A percentile compares a stretch with the other conserved stretches of the same genome.
Evolutionary conservation across 2,329 filamentous ascomycete species (phyloP).

Genomic region (Talaromyces sp.): DNA sequence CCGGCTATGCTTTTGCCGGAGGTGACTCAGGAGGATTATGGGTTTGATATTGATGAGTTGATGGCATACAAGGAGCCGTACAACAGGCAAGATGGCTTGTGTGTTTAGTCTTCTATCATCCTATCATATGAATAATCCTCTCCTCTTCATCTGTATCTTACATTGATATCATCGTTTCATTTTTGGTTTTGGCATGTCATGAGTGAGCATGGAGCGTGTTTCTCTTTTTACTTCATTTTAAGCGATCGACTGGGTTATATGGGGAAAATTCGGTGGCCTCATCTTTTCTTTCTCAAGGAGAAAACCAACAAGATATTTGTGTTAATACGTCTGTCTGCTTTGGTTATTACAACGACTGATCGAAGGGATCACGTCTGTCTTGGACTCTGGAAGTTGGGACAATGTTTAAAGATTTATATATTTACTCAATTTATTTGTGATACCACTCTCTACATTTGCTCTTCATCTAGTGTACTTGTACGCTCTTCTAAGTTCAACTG

Average conservation of each 20-base stretch:
- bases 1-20: constrained; percentile 34
- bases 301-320: neutral
- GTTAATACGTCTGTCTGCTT: neutral
- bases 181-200: constrained; percentile 1
- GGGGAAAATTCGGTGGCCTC: constrained; percentile 1
- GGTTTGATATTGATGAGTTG: constrained; percentile 31
- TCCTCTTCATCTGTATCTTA: neutral
- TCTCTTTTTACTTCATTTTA: neutral
- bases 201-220: constrained; percentile 10
- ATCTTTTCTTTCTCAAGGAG: neutral
- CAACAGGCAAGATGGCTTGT: constrained; percentile 7
- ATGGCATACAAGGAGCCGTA: constrained; percentile 19
- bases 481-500: neutral
- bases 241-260: neutral
- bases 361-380: neutral
- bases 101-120: neutral
- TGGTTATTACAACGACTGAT: neutral
- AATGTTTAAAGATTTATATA: neutral
- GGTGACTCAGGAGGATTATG: constrained; percentile 32
- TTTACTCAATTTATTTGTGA: constrained; percentile 7
- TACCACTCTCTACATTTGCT: neutral
- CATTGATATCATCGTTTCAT: constrained; percentile 1
- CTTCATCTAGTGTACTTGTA: neutral
- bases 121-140: neutral
- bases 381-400: constrained; percentile 10